Percentiles rank a stretch among this genome's conserved stretches.
These are phyloP conservation scores for Aspergillus conjunctus DNA, from an alignment of 495 filamentous ascomycete species.

Conservation along the genomic window DNA sequence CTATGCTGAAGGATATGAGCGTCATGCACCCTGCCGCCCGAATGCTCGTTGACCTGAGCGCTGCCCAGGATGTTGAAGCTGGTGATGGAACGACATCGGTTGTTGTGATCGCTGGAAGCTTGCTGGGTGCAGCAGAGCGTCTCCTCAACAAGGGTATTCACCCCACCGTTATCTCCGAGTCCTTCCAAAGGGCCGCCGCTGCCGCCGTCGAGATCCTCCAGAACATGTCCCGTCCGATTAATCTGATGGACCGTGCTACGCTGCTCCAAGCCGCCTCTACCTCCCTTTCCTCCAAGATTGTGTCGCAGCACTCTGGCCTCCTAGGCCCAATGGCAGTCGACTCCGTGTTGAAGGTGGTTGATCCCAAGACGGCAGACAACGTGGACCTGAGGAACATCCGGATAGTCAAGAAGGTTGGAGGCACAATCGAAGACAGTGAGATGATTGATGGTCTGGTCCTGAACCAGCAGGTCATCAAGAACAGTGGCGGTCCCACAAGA, in stretches of 20 bases:
- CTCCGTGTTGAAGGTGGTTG: constrained; percentile 91
- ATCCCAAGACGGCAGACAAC: constrained; percentile 91
- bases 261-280: constrained; percentile 96
- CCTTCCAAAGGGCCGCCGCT: constrained; percentile 91
- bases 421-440: constrained; percentile 97
- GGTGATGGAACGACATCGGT: constrained; percentile 98
- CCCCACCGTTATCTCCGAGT: constrained; percentile 95
- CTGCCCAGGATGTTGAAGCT: constrained; percentile 97
- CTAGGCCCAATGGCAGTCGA: constrained; percentile 97
- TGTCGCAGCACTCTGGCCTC: constrained; percentile 90
- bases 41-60: constrained; percentile 97
- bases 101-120: constrained; percentile 92
- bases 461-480: constrained; percentile 91
- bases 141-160: constrained; percentile 91
- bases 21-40: constrained; percentile 98
- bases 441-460: constrained; percentile 94
- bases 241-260: constrained; percentile 81
- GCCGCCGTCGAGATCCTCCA: constrained; percentile 87
- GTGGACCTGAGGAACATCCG: constrained; percentile 95
- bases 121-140: constrained; percentile 90
- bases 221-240: constrained; percentile 93
- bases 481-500: constrained; percentile 82
- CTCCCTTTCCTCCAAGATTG: constrained; percentile 97
- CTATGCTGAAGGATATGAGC: constrained; percentile 97
- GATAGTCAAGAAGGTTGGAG: constrained; percentile 96